Conservation (phyloP, 495 filamentous ascomycete genomes). For the Aspergillus avenaceus region DNA sequence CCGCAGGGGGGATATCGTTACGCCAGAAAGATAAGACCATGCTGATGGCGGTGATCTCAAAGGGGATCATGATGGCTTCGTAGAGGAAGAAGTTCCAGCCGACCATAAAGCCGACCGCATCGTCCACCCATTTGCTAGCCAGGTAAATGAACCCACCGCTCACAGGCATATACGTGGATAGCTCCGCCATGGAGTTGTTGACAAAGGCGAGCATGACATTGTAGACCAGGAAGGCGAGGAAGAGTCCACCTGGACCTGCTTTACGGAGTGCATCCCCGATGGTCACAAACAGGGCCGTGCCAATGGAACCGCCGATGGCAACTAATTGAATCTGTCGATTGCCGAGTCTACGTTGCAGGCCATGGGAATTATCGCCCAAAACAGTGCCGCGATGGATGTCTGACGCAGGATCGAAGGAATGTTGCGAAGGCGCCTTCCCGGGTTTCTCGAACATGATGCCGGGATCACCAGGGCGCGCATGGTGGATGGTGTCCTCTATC, state of each 20-base stretch:
- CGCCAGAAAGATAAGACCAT: slow-evolving; percentile 66
- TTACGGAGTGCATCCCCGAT: slow-evolving; percentile 8
- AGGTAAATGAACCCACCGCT: slow-evolving; percentile 45
- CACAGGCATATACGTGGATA: slow-evolving; percentile 50
- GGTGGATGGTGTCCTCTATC: neutral
- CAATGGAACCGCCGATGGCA: slow-evolving; percentile 29
- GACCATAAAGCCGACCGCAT: slow-evolving; percentile 48
- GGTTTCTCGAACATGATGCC: neutral
- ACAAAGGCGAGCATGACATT: slow-evolving; percentile 27
- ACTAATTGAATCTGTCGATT: slow-evolving; percentile 20
- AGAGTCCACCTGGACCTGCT: neutral
- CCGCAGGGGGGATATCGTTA: slow-evolving; percentile 57
- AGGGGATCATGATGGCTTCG: slow-evolving; percentile 64
- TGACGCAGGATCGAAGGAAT: neutral
- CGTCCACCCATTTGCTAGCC: slow-evolving; percentile 47
- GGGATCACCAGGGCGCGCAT: neutral
- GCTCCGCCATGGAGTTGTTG: slow-evolving; percentile 37
- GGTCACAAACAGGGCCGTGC: slow-evolving; percentile 28
- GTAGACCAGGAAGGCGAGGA: slow-evolving; percentile 18
- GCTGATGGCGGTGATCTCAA: slow-evolving; percentile 67
- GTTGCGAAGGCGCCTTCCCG: neutral
- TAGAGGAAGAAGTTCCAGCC: slow-evolving; percentile 61
- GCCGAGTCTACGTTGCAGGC: neutral
- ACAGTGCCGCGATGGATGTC: neutral
- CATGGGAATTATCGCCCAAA: neutral